A percentile compares a stretch with the other conserved stretches of the same genome.
These are phyloP conservation scores for Coemansia sp. DNA, from an alignment of 192 early-diverging fungal genomes.

Conservation along the genomic window DNA sequence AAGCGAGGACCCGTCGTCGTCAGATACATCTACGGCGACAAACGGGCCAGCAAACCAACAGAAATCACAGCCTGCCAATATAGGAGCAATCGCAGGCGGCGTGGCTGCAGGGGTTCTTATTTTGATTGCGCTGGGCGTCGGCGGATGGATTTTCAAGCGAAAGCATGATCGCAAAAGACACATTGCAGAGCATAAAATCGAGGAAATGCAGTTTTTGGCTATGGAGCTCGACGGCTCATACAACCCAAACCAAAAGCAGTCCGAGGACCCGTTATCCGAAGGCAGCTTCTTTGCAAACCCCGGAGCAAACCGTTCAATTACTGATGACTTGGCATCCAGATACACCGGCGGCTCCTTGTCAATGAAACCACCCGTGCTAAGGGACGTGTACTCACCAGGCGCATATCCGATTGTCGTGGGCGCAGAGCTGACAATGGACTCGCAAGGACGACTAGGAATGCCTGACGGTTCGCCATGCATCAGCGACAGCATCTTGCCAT, in stretches of 20 bases:
- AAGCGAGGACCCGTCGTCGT: background rate
- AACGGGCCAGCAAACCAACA: background rate
- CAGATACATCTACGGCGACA: background rate
- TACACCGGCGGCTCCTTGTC: constrained; percentile 39
- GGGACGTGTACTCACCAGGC: constrained; percentile 13
- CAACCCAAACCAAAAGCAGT: constrained; percentile 23
- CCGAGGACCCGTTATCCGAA: constrained; percentile 17
- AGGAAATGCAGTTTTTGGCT: constrained; percentile 48
- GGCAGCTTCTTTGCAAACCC: constrained; percentile 22
- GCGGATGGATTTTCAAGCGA: constrained; percentile 34
- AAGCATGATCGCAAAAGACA: constrained; percentile 37
- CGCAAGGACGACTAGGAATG: constrained; percentile 42
- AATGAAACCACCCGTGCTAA: constrained; percentile 23
- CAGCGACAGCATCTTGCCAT: constrained; percentile 32
- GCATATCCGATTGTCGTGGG: constrained; percentile 19
- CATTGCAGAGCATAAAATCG: constrained; percentile 41
- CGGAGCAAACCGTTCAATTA: constrained; percentile 20
- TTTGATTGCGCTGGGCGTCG: constrained; percentile 19
- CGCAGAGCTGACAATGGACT: constrained; percentile 46
- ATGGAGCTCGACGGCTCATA: constrained; percentile 48
- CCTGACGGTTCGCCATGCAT: constrained; percentile 46
- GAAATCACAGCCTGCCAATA: constrained; percentile 6
- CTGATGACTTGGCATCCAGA: constrained; percentile 45
- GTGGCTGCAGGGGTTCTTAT: constrained; percentile 25
- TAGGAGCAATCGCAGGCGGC: constrained; percentile 36